Conservation (phyloP, 164 flowering plant genomes). For the Aristolochia contorta region DNA sequence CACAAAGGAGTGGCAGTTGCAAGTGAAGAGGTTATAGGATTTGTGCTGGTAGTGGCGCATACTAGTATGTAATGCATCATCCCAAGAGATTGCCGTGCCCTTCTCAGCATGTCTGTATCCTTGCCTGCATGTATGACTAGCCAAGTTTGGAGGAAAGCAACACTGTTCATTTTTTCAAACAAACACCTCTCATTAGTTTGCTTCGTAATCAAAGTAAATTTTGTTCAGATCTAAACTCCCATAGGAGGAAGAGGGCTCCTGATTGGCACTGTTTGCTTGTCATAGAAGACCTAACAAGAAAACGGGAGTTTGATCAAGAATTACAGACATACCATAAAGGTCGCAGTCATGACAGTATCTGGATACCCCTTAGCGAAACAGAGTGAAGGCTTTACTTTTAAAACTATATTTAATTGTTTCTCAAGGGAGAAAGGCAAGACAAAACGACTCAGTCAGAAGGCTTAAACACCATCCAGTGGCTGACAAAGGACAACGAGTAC, state of each 20-base stretch:
- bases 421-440: no score
- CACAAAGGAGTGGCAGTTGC: conserved; percentile 84
- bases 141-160: conserved; percentile 71
- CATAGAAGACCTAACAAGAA: no score
- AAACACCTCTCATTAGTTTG: neutral
- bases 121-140: conserved; percentile 58
- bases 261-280: neutral
- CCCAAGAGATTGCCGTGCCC: conserved; percentile 79
- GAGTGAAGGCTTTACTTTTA: no score
- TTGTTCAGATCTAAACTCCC: neutral
- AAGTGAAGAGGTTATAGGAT: conserved; percentile 79
- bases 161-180: conserved; percentile 39
- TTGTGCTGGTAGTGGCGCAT: conserved; percentile 54
- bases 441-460: no score
- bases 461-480: no score
- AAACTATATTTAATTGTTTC: no score
- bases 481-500: no score
- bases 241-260: neutral
- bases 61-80: conserved; percentile 56
- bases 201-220: neutral
- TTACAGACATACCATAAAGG: no score
- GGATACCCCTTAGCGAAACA: no score
- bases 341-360: no score
- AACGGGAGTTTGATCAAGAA: no score
- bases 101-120: conserved; percentile 59